Conservation (phyloP, 2,329 filamentous ascomycete genomes). For the Fusarium metavorans region DNA sequence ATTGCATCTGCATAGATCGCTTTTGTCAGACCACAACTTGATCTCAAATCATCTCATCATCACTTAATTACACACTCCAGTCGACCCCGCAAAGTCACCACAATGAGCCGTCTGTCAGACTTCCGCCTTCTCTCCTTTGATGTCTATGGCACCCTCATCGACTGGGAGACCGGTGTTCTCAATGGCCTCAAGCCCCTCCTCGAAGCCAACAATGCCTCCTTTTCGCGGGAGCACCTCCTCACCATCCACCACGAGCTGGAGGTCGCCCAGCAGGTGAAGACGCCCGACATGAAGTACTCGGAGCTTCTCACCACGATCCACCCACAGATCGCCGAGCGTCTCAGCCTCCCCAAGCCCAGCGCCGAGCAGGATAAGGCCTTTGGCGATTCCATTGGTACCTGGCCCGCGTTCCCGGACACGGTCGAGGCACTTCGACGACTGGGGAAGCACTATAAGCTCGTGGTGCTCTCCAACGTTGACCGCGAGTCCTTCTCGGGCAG, state of each 20-base stretch:
- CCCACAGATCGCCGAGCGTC: conserved; percentile 58
- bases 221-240: conserved; percentile 54
- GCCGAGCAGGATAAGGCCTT: conserved; percentile 60
- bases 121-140: conserved; percentile 74
- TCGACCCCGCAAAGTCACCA: background rate
- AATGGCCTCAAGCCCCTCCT: conserved; percentile 64
- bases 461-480: conserved; percentile 70
- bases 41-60: background rate
- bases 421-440: conserved; percentile 65
- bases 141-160: conserved; percentile 83
- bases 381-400: conserved; percentile 63
- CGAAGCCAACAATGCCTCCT: conserved; percentile 44
- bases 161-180: conserved; percentile 79
- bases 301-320: conserved; percentile 66
- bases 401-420: conserved; percentile 71
- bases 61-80: background rate
- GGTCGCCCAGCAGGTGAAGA: conserved; percentile 63
- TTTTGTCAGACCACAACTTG: background rate
- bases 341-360: conserved; percentile 52
- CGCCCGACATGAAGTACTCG: conserved; percentile 70
- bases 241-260: conserved; percentile 57
- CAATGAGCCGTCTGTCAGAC: conserved; percentile 39
- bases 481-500: conserved; percentile 60
- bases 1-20: background rate
- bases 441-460: conserved; percentile 65